Base-by-base conservation (phyloP, 73 alveolate species). In the Blepharisma stoltei region DNA sequence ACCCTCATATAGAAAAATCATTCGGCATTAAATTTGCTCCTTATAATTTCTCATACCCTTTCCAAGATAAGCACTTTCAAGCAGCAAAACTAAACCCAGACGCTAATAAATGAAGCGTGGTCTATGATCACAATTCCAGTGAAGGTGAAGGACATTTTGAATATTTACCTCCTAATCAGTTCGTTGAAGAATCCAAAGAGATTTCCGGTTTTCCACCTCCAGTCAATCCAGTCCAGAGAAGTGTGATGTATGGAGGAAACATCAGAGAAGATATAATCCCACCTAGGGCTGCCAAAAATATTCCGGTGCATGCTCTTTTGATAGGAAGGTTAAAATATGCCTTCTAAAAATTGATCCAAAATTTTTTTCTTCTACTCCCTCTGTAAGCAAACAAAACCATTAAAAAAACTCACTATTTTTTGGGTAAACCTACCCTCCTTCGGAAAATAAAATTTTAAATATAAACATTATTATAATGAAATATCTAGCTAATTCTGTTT, bases 1-100 rank as follows among this genome's bases (percentile, higher is more conserved):
- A 92, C 23, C 98, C 98, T 6, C 82, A 86, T 9, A 89, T 92
- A 54, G 98, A 92, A 70, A 73, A 85, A 43, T 92, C 95, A 0
- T 38, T 32, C 20, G 68, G 82, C 66, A 79, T 92, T 73, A 69
- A 70, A n/a, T 86, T 92, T 67, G 98, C 91, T 37, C 93, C 96
- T 50, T 92, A 81, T 70, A 83, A 91, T 68, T 82, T 86, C 20
- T 79, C 88, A 44, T 92, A 92, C 78, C 96, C 98, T 6, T 14
- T 41, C 44, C 81, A 77, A 37, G 84, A 77, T 54, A 60, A 82
- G 65, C 91, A 92, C 32, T 87, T 81, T 27, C 14, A 66, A 55
- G 83, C 88, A 5, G 90, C 81, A 25, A 90, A 89, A 45, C 67
- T 92, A 49, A 81, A 90, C 54, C 54, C 76, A 18, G 86, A 84